Evolutionary conservation across 176 grass and related monocot species (phyloP), one percentile per base, ranked within the genome.

Genomic region (Oryza punctata): DNA sequence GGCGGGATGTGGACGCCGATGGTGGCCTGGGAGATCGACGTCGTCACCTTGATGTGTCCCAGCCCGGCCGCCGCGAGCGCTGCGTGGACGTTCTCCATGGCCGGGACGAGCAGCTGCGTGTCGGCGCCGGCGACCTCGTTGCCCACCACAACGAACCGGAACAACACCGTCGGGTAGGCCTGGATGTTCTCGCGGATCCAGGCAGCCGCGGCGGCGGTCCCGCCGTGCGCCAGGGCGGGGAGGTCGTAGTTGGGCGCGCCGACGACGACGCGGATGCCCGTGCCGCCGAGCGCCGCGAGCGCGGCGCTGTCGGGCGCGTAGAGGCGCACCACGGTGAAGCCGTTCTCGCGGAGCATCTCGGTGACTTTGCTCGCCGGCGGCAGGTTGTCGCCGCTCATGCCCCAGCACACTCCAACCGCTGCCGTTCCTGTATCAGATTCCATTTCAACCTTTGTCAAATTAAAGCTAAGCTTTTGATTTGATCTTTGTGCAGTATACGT

Each of bases 11-110:
- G 84, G 37, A 32, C 76, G 7, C 63, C 88, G 72, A 95, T 76
- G 49, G 77, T 88, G 75, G 69, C 83, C 73, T 89, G 91, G 33
- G 79, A 78, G 5, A 94, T 82, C 4, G 92, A 75, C 41, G 90
- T 92, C 24, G 92, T 87, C 6, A 90, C 90, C 68, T 86, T 88
- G 26, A 85, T 76, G 61, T 23, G 21, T 0, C 60, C 44, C 13
- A 85, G 76, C 10, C 86, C 78, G 13, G 66, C 65, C 19, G 67
- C 60, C 6, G 70, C 43, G 4, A 91, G 71, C 28, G 86, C 81
- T 1, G 35, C 64, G 9, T 71, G 63, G 28, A 86, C 77, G 78
- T 92, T 75, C 35, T 69, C 86, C 90, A 92, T 89, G 14, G 90
- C 90, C 2, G 90, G 86, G 68, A 92, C 82, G 18, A 92, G 54